A percentile compares a stretch with the other conserved stretches of the same genome.
phyloP scores from a whole-genome alignment of 2,329 filamentous ascomycete species.

The Colletotrichum magnum region DNA sequence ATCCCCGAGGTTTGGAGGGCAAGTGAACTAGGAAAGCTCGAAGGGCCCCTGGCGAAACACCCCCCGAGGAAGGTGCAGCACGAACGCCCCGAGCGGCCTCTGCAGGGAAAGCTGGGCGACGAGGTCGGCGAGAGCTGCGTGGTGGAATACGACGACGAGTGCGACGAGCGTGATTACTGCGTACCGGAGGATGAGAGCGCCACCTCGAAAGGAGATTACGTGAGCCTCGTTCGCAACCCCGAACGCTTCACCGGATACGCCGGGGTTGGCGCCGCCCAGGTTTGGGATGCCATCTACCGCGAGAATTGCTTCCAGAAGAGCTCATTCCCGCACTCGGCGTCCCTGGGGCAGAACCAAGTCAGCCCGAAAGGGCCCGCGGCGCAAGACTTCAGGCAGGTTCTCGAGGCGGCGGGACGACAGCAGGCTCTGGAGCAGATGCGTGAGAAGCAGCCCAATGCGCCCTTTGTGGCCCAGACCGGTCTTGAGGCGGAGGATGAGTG shows the following conservation, averaged over 20 bases:
- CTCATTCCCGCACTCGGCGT: slow-evolving; percentile 73
- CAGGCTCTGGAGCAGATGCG: slow-evolving; percentile 73
- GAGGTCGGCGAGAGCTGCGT: slow-evolving; percentile 95
- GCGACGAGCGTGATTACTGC: slow-evolving; percentile 96
- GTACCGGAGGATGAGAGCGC: slow-evolving; percentile 94
- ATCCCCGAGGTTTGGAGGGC: slow-evolving; percentile 93
- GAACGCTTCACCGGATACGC: slow-evolving; percentile 96
- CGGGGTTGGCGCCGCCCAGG: slow-evolving; percentile 86
- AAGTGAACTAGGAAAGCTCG: slow-evolving; percentile 90
- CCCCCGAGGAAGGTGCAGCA: slow-evolving; percentile 80
- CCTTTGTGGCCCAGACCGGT: slow-evolving; percentile 73
- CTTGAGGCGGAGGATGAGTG: slow-evolving; percentile 91
- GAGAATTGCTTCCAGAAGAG: slow-evolving; percentile 93
- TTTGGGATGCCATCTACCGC: slow-evolving; percentile 97
- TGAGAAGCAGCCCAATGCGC: slow-evolving; percentile 67
- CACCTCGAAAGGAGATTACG: slow-evolving; percentile 92
- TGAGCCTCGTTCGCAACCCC: slow-evolving; percentile 92
- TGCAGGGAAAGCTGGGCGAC: slow-evolving; percentile 87
- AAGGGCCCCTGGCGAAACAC: slow-evolving; percentile 92
- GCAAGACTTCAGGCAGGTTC: slow-evolving; percentile 73
- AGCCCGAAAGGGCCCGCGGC: slow-evolving; percentile 66
- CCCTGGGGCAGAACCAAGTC: slow-evolving; percentile 62
- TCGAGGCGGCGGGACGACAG: slow-evolving; percentile 72
- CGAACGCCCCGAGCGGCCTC: slow-evolving; percentile 78
- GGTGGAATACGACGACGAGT: slow-evolving; percentile 97